These are phyloP conservation scores for Kandelia obovata DNA, from an alignment of 345 rosid genomes.

Conservation along the genomic window DNA sequence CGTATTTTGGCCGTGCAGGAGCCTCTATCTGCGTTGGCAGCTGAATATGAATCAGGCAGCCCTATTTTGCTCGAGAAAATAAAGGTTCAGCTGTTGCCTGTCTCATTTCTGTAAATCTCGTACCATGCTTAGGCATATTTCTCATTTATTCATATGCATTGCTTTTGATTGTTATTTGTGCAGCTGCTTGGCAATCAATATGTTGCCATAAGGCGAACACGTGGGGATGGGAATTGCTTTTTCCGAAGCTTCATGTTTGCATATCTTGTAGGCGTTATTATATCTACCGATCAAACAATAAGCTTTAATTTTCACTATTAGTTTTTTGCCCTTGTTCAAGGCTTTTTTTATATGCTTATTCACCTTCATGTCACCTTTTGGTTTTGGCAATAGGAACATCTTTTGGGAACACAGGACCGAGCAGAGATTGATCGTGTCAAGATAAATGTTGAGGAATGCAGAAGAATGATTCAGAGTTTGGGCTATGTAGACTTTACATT, in stretches of 20 bases:
- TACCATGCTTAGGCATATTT: neutral
- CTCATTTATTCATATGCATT: neutral
- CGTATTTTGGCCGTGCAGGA: slow-evolving; percentile 45
- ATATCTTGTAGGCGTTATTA: slow-evolving; percentile 63
- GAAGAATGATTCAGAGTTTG: slow-evolving; percentile 84
- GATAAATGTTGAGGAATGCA: slow-evolving; percentile 77
- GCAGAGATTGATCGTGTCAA: slow-evolving; percentile 84
- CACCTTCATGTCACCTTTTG: neutral
- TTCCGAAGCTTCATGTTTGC: slow-evolving; percentile 95
- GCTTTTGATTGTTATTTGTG: slow-evolving; percentile 8
- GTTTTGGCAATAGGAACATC: slow-evolving; percentile 61
- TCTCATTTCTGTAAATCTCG: neutral
- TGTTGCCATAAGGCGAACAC: slow-evolving; percentile 77
- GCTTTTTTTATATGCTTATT: neutral
- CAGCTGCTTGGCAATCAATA: slow-evolving; percentile 71
- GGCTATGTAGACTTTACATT: slow-evolving; percentile 91
- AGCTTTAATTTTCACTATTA: neutral
- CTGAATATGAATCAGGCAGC: slow-evolving; percentile 83
- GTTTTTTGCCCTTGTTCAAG: slow-evolving; percentile 7
- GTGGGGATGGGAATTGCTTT: slow-evolving; percentile 99
- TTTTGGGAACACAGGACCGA: slow-evolving; percentile 72
- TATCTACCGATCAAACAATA: neutral
- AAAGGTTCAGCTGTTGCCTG: slow-evolving; percentile 43
- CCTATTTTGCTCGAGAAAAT: slow-evolving; percentile 89
- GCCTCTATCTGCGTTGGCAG: slow-evolving; percentile 75